Base-by-base conservation (phyloP, 2,329 filamentous ascomycete species). In the Colletotrichum euphorbiae region DNA sequence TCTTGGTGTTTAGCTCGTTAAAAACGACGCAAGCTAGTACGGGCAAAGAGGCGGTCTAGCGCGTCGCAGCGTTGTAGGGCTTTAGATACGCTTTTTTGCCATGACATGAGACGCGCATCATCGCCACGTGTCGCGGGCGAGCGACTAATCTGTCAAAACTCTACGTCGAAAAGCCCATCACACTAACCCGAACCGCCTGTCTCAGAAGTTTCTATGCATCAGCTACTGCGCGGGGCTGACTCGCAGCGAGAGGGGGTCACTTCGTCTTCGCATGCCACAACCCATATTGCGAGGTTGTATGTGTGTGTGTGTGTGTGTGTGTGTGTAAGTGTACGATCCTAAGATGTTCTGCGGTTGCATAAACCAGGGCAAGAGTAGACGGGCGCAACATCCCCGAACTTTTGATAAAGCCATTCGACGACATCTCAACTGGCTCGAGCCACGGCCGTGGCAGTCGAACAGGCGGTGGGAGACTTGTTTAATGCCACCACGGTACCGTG, bases 201-300 rank as follows among this genome's bases (percentile, higher is more conserved):
- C 65, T 64, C 60, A 59, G 65, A 68, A 40, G 31, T 52, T 65
- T 54, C 40, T 40, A 46, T 65, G 60, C 61, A 58, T 59, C 52
- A 58, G 46, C 33, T 67, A 54, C 60, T 68, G 65, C 65, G 54
- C 11, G 65, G 12, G 38, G 45, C 52, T 68, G 65, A 68, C 65
- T 68, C 65, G 54, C 40, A 48, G 38, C 28, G 48, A 38, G 9
- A 54, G 33, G 38, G 28, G n/a, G 28, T 5, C 21, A 33, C 28
- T 24, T 61, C 40, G 15, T 36, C 19, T 19, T 51, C n/a, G 45
- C 24, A 48, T 24, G 11, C 36, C n/a, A 43, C 19, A 13, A 61
- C 36, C 17, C 50, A 52, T 33, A 11, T 28, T 31, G 31, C 17
- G 31, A 33, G 50, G n/a, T 17, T 19, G n/a, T 12, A 12, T 46